phyloP scores from a whole-genome alignment of 2,329 filamentous ascomycete genomes.

The Clonostachys chloroleuca region DNA sequence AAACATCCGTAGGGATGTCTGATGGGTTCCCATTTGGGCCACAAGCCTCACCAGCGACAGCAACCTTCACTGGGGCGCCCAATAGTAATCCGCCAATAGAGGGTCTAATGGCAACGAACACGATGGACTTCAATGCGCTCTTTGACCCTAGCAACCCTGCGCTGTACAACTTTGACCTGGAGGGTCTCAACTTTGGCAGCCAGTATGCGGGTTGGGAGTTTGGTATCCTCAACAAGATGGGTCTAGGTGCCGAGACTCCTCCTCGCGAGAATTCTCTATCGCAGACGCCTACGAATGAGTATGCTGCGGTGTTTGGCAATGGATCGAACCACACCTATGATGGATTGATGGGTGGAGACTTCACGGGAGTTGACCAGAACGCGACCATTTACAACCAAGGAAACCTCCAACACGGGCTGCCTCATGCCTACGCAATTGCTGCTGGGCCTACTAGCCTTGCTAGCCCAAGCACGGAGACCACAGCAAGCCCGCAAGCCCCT shows the following conservation, averaged over 20 bases:
- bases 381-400: slow-evolving; percentile 48
- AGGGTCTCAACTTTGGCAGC: slow-evolving; percentile 84
- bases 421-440: slow-evolving; percentile 62
- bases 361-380: slow-evolving; percentile 45
- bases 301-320: slow-evolving; percentile 45
- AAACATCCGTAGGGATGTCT: slow-evolving; percentile 25
- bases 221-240: slow-evolving; percentile 94
- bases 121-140: slow-evolving; percentile 53
- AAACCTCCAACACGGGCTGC: slow-evolving; percentile 57
- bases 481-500: slow-evolving; percentile 53
- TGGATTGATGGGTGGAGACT: slow-evolving; percentile 42
- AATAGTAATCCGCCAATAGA: slow-evolving; percentile 41
- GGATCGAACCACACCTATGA: slow-evolving; percentile 31
- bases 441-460: slow-evolving; percentile 58
- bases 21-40: slow-evolving; percentile 52
- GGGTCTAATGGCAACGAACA: slow-evolving; percentile 44
- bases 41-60: slow-evolving; percentile 70
- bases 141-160: slow-evolving; percentile 92
- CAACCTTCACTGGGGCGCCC: slow-evolving; percentile 59
- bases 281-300: slow-evolving; percentile 28
- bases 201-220: slow-evolving; percentile 96
- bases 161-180: slow-evolving; percentile 92
- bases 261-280: slow-evolving; percentile 58
- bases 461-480: slow-evolving; percentile 61
- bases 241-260: slow-evolving; percentile 67